phyloP scores from a whole-genome alignment of 352 stramenopile genomes.

The Pythium myriotylum region DNA sequence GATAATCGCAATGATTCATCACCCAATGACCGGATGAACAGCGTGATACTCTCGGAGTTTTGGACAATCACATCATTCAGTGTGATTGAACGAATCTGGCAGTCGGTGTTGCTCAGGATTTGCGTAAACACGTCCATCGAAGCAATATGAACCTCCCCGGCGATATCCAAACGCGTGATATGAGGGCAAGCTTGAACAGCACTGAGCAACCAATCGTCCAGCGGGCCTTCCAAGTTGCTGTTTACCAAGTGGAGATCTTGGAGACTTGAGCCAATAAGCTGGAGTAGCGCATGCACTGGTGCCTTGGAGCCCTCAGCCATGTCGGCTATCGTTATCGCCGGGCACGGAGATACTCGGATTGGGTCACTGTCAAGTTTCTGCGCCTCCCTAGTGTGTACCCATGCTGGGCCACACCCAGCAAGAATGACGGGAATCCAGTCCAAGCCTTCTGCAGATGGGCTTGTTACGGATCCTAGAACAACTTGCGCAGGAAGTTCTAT shows the following conservation, averaged over 20 bases:
- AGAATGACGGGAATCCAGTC: slow-evolving; percentile 1
- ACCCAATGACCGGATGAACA: neutral
- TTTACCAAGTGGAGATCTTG: slow-evolving; percentile 8
- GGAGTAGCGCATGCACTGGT: slow-evolving; percentile 5
- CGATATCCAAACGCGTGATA: neutral
- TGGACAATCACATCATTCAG: neutral
- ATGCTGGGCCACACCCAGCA: neutral
- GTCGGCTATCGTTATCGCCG: neutral
- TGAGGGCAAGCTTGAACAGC: neutral
- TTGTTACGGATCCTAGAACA: neutral
- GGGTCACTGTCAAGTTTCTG: neutral
- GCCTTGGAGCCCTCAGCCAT: slow-evolving; percentile 6
- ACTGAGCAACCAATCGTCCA: slow-evolving; percentile 10
- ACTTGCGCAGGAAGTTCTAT: neutral
- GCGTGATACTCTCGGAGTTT: neutral
- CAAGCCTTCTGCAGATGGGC: neutral
- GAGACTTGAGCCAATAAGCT: slow-evolving; percentile 4
- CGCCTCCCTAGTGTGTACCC: neutral
- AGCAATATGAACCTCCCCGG: neutral
- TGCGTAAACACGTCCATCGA: slow-evolving; percentile 10
- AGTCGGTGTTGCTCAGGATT: neutral
- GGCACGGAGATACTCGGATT: neutral
- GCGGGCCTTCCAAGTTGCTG: neutral
- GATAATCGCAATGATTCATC: neutral
- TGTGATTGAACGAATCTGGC: neutral